A percentile compares a stretch with the other conserved stretches of the same genome.
These are phyloP conservation scores for Fusarium continuum DNA, from an alignment of 2,329 filamentous ascomycete species.

Conservation along the genomic window DNA sequence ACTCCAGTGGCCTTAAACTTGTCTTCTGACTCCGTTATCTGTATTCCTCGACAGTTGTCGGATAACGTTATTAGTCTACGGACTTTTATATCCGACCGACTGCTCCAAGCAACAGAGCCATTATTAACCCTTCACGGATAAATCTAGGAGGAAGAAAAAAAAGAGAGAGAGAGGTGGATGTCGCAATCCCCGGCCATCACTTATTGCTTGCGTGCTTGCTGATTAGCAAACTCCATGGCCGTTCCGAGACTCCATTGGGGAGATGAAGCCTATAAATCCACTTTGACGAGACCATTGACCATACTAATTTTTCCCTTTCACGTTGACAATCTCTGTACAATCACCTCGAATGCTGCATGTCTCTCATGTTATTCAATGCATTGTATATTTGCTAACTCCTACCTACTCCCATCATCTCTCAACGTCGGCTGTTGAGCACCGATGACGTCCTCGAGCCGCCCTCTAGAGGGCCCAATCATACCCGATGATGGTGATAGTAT, in stretches of 20 bases:
- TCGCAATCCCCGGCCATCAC: not conserved
- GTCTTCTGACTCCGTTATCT: not conserved
- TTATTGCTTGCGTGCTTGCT: conserved; percentile 24
- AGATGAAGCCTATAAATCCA: conserved; percentile 13
- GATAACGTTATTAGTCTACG: no score
- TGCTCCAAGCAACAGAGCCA: not conserved
- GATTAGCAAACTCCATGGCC: conserved; percentile 8
- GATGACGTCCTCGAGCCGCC: conserved; percentile 25
- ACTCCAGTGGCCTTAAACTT: not conserved
- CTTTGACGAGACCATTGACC: not conserved
- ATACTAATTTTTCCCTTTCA: not conserved
- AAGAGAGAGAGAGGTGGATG: no score
- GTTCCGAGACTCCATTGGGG: conserved; percentile 20
- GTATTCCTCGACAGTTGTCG: not conserved
- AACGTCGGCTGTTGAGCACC: not conserved
- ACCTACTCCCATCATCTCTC: not conserved
- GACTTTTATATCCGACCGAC: conserved; percentile 22
- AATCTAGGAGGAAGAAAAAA: not conserved
- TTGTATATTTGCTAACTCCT: not conserved
- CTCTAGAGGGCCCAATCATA: not conserved
- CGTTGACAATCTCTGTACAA: not conserved
- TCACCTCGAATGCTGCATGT: not conserved
- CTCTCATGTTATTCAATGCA: not conserved
- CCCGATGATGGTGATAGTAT: conserved; percentile 18
- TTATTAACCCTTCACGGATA: conserved; percentile 12